A percentile compares a stretch with the other conserved stretches of the same genome.
Evolutionary conservation across 2,329 filamentous ascomycete genomes (phyloP).

Genomic region (Verticillium tricorpus): DNA sequence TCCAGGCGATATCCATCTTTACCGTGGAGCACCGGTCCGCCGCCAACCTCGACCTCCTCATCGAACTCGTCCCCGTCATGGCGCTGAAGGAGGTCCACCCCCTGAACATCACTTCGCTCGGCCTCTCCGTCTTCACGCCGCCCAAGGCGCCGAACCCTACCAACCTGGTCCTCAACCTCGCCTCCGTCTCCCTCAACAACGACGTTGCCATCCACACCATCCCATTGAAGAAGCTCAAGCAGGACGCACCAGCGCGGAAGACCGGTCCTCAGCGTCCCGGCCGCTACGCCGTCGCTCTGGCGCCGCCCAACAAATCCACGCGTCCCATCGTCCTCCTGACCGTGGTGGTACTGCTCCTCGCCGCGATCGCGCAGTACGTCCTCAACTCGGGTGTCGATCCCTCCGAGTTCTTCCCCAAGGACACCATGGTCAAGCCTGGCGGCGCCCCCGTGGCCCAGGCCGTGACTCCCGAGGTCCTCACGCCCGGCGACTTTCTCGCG

Average conservation of each 20-base stretch:
- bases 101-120: constrained; percentile 53
- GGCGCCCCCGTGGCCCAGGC: constrained; percentile 52
- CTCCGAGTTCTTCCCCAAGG: constrained; percentile 27
- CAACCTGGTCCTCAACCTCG: constrained; percentile 62
- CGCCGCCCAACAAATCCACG: constrained; percentile 41
- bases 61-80: constrained; percentile 46
- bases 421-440: not conserved
- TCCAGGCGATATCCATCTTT: constrained; percentile 69
- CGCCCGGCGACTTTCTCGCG: constrained; percentile 26
- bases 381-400: constrained; percentile 48
- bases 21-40: constrained; percentile 65
- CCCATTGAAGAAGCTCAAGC: constrained; percentile 49
- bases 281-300: constrained; percentile 66
- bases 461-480: constrained; percentile 43
- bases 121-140: constrained; percentile 53
- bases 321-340: constrained; percentile 50
- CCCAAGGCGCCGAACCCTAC: constrained; percentile 40
- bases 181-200: constrained; percentile 76
- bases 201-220: constrained; percentile 77
- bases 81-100: constrained; percentile 52
- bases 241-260: constrained; percentile 23
- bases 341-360: constrained; percentile 59
- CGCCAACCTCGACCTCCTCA: constrained; percentile 42
- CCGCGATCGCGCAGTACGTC: constrained; percentile 23
- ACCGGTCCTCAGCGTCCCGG: constrained; percentile 39